These are phyloP conservation scores for Colletotrichum siamense DNA, from an alignment of 2,329 filamentous ascomycete genomes.

Conservation along the genomic window DNA sequence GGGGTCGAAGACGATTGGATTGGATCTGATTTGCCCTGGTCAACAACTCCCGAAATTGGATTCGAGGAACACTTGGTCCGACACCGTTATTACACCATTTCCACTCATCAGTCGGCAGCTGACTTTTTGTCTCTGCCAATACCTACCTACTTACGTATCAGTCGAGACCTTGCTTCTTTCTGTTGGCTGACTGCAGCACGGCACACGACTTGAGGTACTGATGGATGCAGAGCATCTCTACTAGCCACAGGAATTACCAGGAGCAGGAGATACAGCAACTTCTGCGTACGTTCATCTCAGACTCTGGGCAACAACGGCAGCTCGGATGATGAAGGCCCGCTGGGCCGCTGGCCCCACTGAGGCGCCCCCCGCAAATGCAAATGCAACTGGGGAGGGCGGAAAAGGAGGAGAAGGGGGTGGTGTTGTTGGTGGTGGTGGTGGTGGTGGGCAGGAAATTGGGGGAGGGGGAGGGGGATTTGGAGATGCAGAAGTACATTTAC, in stretches of 20 bases:
- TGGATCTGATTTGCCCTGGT: neutral
- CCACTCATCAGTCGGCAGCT: neutral
- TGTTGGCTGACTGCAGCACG: neutral
- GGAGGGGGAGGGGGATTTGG: neutral
- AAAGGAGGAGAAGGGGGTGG: neutral
- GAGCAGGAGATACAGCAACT: neutral
- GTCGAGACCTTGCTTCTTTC: neutral
- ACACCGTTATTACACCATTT: neutral
- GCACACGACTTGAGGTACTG: neutral
- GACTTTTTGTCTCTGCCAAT: neutral
- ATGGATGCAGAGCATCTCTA: neutral
- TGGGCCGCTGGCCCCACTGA: constrained; percentile 24
- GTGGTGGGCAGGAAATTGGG: neutral
- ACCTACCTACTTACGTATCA: neutral
- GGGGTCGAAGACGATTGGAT: neutral
- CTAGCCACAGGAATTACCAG: neutral
- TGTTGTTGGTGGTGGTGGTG: neutral
- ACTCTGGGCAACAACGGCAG: constrained; percentile 10
- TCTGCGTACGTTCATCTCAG: neutral
- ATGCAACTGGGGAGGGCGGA: constrained; percentile 1
- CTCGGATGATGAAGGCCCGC: constrained; percentile 25
- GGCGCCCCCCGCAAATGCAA: constrained; percentile 17
- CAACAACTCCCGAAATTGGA: neutral
- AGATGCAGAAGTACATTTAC: constrained; percentile 2
- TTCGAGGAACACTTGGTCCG: neutral